Conservation (phyloP, 345 rosid genomes). For the Dovyalis caffra region DNA sequence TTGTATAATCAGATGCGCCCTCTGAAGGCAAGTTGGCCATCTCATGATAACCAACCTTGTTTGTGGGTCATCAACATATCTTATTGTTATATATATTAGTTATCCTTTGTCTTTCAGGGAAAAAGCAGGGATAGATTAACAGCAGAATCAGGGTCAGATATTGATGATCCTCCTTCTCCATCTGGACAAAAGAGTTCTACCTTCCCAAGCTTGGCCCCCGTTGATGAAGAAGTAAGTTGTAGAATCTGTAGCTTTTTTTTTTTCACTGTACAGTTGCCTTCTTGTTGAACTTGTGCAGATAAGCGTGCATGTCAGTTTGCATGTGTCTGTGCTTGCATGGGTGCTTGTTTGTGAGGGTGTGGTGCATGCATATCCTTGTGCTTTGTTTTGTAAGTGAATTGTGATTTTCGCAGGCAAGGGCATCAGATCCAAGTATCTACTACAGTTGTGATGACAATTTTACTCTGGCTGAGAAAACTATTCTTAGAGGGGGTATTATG, state of each 20-base stretch:
- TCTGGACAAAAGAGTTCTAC: constrained; percentile 34
- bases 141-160: constrained; percentile 61
- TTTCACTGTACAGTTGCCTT: not conserved
- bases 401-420: constrained; percentile 44
- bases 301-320: not conserved
- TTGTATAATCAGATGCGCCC: constrained; percentile 50
- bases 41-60: not conserved
- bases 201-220: constrained; percentile 42
- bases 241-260: constrained; percentile 14
- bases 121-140: constrained; percentile 44
- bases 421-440: constrained; percentile 55
- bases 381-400: not conserved
- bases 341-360: not conserved
- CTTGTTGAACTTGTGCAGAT: not conserved
- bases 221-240: constrained; percentile 66
- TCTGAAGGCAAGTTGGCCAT: constrained; percentile 43
- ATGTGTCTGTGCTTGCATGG: not conserved
- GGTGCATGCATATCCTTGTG: not conserved
- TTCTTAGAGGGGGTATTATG: constrained; percentile 33
- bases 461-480: constrained; percentile 33
- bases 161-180: constrained; percentile 55
- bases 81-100: constrained; percentile 11
- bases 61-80: not conserved
- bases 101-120: constrained; percentile 43
- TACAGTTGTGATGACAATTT: constrained; percentile 69